These are phyloP conservation scores for Leccinum variicolor DNA, from an alignment of 768 basidiomycete genomes.

Conservation along the genomic window DNA sequence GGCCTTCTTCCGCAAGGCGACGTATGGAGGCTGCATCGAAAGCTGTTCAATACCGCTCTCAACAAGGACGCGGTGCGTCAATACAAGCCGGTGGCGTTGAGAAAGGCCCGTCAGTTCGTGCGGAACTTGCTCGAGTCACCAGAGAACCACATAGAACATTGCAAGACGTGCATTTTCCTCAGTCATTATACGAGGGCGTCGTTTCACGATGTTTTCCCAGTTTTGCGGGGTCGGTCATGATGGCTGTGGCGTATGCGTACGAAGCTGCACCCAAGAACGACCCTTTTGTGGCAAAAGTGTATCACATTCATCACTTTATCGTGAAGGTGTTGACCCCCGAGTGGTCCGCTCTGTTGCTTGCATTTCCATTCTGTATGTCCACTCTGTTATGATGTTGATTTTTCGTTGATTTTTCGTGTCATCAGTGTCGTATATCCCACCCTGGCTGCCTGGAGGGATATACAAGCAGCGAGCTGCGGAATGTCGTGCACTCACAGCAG, in stretches of 20 bases:
- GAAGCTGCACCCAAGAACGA: constrained; percentile 22
- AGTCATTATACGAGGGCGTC: neutral
- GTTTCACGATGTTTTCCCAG: constrained; percentile 9
- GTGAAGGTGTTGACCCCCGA: constrained; percentile 15
- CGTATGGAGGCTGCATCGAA: constrained; percentile 32
- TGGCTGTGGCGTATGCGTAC: constrained; percentile 25
- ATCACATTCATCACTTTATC: constrained; percentile 12
- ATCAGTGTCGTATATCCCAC: constrained; percentile 28
- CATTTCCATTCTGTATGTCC: constrained; percentile 27
- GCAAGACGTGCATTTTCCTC: constrained; percentile 17
- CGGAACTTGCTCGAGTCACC: constrained; percentile 20
- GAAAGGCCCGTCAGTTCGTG: constrained; percentile 21
- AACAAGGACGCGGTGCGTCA: constrained; percentile 10
- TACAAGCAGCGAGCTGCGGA: constrained; percentile 18
- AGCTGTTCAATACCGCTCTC: constrained; percentile 18
- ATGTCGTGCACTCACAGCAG: constrained; percentile 21
- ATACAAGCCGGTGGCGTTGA: constrained; percentile 14
- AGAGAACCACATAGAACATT: constrained; percentile 13
- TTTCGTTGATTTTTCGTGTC: neutral
- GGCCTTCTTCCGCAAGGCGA: constrained; percentile 27
- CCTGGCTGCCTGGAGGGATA: constrained; percentile 32
- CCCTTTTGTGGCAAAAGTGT: constrained; percentile 22
- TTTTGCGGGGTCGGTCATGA: constrained; percentile 19
- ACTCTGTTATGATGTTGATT: neutral
- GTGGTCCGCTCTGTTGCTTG: constrained; percentile 16